Percentiles rank a stretch among this genome's conserved stretches.
Conservation (phyloP, 2,329 filamentous ascomycete genomes). For the Conoideocrella luteorostrata region DNA sequence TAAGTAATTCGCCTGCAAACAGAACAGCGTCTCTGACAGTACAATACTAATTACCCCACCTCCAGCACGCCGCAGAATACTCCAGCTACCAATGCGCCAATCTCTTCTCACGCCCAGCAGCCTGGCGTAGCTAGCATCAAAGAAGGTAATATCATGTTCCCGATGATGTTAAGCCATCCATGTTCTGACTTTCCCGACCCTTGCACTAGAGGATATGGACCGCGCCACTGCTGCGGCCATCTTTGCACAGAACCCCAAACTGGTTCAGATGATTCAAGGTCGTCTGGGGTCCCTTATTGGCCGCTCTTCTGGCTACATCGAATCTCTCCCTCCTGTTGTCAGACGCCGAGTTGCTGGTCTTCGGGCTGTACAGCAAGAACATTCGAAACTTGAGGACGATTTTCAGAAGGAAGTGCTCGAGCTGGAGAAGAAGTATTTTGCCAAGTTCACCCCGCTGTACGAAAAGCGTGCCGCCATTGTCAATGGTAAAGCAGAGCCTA, state of each 20-base stretch:
- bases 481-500: slow-evolving; percentile 81
- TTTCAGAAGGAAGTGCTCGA: slow-evolving; percentile 98
- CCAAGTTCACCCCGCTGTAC: slow-evolving; percentile 96
- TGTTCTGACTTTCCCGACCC: not conserved
- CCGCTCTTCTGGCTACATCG: slow-evolving; percentile 93
- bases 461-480: slow-evolving; percentile 89
- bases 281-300: slow-evolving; percentile 91
- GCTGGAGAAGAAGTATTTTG: slow-evolving; percentile 99
- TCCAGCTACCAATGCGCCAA: slow-evolving; percentile 88
- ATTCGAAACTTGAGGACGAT: slow-evolving; percentile 95
- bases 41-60: slow-evolving; percentile 33
- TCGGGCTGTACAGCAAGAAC: slow-evolving; percentile 97
- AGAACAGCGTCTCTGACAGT: slow-evolving; percentile 12
- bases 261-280: slow-evolving; percentile 96
- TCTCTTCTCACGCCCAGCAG: slow-evolving; percentile 95
- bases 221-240: slow-evolving; percentile 81
- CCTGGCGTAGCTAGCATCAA: slow-evolving; percentile 92
- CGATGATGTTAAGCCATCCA: too few relatives aligned
- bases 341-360: slow-evolving; percentile 90
- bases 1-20: slow-evolving; percentile 33
- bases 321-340: slow-evolving; percentile 83
- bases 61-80: slow-evolving; percentile 96
- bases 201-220: slow-evolving; percentile 74
- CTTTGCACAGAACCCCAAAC: slow-evolving; percentile 90
- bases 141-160: slow-evolving; percentile 64